Percentiles rank a stretch among this genome's conserved stretches.
Conservation (phyloP, 306 rosid species). For the Cicer chorassanicum region DNA sequence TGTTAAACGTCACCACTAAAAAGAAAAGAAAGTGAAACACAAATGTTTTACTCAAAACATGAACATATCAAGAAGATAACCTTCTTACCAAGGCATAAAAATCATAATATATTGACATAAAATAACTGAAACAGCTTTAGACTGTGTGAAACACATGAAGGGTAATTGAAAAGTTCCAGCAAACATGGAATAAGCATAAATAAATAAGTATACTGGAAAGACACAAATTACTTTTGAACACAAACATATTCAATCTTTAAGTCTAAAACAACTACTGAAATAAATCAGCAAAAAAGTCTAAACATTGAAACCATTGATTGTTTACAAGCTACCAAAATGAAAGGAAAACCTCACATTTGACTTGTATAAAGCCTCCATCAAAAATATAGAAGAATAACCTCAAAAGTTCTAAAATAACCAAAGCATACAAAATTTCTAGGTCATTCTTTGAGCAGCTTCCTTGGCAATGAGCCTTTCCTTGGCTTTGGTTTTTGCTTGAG, state of each 20-base stretch:
- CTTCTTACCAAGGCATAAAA: not conserved
- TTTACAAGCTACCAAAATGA: slow-evolving; percentile 36
- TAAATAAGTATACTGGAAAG: not conserved
- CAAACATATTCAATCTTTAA: not conserved
- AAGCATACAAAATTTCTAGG: slow-evolving; percentile 39
- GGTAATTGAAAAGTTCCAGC: not conserved
- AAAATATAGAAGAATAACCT: slow-evolving; percentile 31
- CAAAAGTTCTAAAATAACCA: slow-evolving; percentile 23
- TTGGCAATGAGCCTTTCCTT: slow-evolving; percentile 73
- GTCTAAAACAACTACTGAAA: slow-evolving; percentile 37
- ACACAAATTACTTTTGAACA: not conserved
- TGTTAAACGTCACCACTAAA: no score
- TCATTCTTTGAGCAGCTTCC: slow-evolving; percentile 82
- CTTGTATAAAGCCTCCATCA: not conserved
- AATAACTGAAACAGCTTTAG: not conserved
- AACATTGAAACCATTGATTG: not conserved
- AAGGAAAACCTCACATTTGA: slow-evolving; percentile 34
- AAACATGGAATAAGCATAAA: not conserved
- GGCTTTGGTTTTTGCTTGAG: slow-evolving; percentile 78
- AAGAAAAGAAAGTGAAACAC: no score
- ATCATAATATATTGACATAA: not conserved
- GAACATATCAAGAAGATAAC: not conserved
- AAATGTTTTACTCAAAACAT: no score
- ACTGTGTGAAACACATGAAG: not conserved
- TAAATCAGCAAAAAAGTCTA: slow-evolving; percentile 6